Evolutionary conservation across 345 rosid genomes (phyloP), one percentile per base, ranked within the genome.

Genomic region (Mercurialis annua): DNA sequence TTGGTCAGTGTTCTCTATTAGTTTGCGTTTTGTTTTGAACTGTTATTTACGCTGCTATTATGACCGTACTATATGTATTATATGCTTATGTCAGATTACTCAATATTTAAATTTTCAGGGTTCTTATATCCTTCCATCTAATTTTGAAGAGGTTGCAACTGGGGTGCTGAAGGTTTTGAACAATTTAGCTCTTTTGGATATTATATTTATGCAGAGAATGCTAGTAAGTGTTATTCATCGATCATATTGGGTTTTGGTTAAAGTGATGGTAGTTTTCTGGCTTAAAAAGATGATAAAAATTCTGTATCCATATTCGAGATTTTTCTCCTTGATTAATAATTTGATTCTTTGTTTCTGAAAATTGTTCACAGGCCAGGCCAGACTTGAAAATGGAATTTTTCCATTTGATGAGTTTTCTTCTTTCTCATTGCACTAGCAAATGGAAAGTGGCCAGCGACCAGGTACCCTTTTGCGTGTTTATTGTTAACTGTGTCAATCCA

Each of bases 341-440:
- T 51, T 40, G 34, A n/a, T 71, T 44, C 0, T 4, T 51, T 55
- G 15, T 55, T 36, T 38, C 50, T 26, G 65, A 24, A n/a, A 62
- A 59, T 51, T 64, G 42, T 62, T 71, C 44, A 44, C 84, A 88
- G 90, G 90, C 91, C 40, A 82, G 85, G 89, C 84, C 84, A 12
- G 94, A 86, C 69, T 77, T 86, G 76, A 88, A 81, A 71, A 84
- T 83, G 94, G 94, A 88, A 76, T 77, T 88, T 71, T 88, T 88
- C 71, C 94, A 88, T 72, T 69, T 88, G 74, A 84, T 81, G 86
- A 84, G 87, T 76, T 88, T 88, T 74, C 87, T 86, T 68, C 89
- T 88, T 47, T 86, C 94, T 73, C 84, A 86, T 73, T 86, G 94
- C 82, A 81, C 81, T 31, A 74, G 75, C 89, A 84, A 84, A 73